phyloP scores from a whole-genome alignment of 768 basidiomycete genomes.

The Stropharia rugosoannulata region DNA sequence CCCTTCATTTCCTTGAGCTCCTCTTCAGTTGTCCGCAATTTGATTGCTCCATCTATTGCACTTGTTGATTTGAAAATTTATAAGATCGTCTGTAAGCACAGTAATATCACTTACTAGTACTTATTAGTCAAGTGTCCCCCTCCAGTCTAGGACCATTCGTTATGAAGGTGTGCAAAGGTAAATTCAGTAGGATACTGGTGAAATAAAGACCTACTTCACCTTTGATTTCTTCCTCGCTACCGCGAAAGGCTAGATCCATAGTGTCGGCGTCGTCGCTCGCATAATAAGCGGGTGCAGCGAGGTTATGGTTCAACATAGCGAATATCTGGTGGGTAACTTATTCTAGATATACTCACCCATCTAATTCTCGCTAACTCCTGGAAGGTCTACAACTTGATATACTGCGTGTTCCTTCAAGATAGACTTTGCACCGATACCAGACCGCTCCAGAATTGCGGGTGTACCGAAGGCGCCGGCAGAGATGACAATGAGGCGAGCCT shows the following conservation, averaged over 20 bases:
- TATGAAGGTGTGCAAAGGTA: slow-evolving; percentile 10
- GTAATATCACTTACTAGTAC: slow-evolving; percentile 35
- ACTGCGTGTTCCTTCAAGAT: slow-evolving; percentile 51
- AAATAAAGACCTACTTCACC: slow-evolving; percentile 22
- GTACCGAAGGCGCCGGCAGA: slow-evolving; percentile 57
- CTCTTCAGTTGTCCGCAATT: slow-evolving; percentile 48
- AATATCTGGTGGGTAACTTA: no score
- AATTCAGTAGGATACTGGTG: not conserved
- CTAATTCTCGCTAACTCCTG: slow-evolving; percentile 77
- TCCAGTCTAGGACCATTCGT: slow-evolving; percentile 33
- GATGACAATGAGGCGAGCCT: slow-evolving; percentile 46
- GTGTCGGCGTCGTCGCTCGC: slow-evolving; percentile 47
- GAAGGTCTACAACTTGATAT: slow-evolving; percentile 55
- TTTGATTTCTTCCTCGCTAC: slow-evolving; percentile 33
- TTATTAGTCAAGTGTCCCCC: slow-evolving; percentile 53
- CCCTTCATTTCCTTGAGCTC: slow-evolving; percentile 51
- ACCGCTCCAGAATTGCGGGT: slow-evolving; percentile 54
- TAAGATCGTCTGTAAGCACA: not conserved
- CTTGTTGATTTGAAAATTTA: slow-evolving; percentile 26
- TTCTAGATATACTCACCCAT: slow-evolving; percentile 32
- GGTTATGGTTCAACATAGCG: slow-evolving; percentile 36
- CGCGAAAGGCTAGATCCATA: slow-evolving; percentile 45
- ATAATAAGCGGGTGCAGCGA: slow-evolving; percentile 36
- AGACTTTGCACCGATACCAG: slow-evolving; percentile 54
- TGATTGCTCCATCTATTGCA: slow-evolving; percentile 54